Base-by-base conservation (phyloP, 1,284 basidiomycete genomes). In the Polyporus tsugae region DNA sequence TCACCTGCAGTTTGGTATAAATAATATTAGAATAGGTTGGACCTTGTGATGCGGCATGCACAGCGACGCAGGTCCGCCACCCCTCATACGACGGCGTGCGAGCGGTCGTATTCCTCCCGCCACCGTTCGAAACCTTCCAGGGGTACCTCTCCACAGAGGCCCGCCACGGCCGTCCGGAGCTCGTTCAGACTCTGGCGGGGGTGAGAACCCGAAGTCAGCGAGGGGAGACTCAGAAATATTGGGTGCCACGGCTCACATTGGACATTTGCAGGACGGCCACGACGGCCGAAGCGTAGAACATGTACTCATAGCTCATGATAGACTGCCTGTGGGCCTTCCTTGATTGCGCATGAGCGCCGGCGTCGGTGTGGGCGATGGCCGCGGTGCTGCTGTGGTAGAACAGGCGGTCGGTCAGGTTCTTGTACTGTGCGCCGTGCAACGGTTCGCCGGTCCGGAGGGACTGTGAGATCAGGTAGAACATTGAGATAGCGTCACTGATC, bases 381-480 rank as follows among this genome's bases (percentile, higher is more conserved):
- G 70, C 70, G 44, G 72, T 70, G 36, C 71, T 63, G 60, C 81
- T 76, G 65, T 86, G 84, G 71, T 85, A 84, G 52, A 84, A 78
- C 6, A 85, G 75, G 33, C 83, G 75, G 44, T 85, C 84, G 25
- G 84, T 69, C 17, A 87, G 78, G 58, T 81, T 82, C 60, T 78
- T 78, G 19, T 82, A 83, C 33, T 85, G 78, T 4, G 85, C 82
- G 60, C 83, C 79, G 65, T 84, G 83, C 63, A 87, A 74, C 0
- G 85, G 84, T 69, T 84, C 83, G 13, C 81, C 85, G 0, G 82
- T 86, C 17, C 80, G 78, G 52, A 87, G 80, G 0, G 85, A 82
- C 66, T 85, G 83, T 0, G 85, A 82, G 67, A 86, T 75, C 42
- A 84, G 76, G 36, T 82, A 78, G 74, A 85, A 86, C 33, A 80